Base-by-base conservation (phyloP, 23 red algal species). In the Cyanidioschyzon merolae region DNA sequence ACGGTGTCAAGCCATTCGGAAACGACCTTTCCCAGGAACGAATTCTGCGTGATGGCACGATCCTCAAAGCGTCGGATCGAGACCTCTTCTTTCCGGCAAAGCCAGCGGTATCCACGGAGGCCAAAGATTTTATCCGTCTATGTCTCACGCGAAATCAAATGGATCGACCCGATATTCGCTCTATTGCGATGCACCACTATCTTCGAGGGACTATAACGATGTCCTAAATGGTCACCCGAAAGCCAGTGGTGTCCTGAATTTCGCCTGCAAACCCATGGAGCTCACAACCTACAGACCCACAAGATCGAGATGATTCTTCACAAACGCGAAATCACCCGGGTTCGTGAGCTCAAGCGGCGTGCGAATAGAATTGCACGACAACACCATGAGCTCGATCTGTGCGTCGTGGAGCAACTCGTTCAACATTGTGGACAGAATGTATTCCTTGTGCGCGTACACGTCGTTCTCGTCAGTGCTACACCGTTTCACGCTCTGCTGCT, bases 381-480 rank as follows among this genome's bases (percentile, higher is more conserved):
- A 83, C 24, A 95, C 90, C 37, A 24, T 68, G 34, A 84, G 80
- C 34, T 54, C 76, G 29, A 85, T 79, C 18, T 77, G 76, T 54
- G 83, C 41, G 37, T 95, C 90, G 29, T 85, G 74, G 38, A 85
- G 80, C 45, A 95, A 76, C 75, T 95, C 90, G 34, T 95, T 95
- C 79, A 95, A 84, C 90, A 95, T 89, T 24, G 90, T 95, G 37
- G 90, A 95, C 37, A 95, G 67, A 75, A 95, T 95, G 80, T 89
- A 95, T 75, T 95, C 90, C 41, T 81, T 81, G 78, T 37, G 58
- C 21, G 81, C 39, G 37, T 76, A 58, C 12, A 37, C 54, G 2
- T 90, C 88, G 24, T 67, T 83, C 0, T 79, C 74, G 57, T 88
- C 74, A 18, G 63, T 30, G 1, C 51, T 58, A 54, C 21, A 15